Percentiles rank a stretch among this genome's conserved stretches.
Evolutionary conservation across 495 filamentous ascomycete genomes (phyloP).

Genomic region (Aspergillus cristatus): DNA sequence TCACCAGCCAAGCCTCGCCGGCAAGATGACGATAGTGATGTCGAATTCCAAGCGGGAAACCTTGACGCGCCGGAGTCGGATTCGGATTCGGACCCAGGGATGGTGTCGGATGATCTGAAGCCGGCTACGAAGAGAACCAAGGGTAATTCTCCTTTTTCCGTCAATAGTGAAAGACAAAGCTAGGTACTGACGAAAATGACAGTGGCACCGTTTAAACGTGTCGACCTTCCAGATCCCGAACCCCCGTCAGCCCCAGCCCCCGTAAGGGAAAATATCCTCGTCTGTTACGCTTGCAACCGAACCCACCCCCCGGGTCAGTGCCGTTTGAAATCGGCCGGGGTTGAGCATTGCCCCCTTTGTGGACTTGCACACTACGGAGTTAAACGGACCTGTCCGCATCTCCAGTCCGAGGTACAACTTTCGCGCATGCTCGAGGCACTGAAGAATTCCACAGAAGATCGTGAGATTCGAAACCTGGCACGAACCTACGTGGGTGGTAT

Average conservation of each 20-base stretch:
- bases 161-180: too few species aligned
- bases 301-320: slow-evolving; percentile 49
- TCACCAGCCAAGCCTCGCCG: slow-evolving; percentile 21
- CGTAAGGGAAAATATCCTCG: not conserved
- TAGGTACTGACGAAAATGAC: slow-evolving; percentile 6
- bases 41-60: slow-evolving; percentile 19
- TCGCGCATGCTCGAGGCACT: slow-evolving; percentile 51
- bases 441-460: slow-evolving; percentile 45
- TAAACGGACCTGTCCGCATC: slow-evolving; percentile 49
- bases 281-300: slow-evolving; percentile 47
- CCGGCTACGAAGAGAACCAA: slow-evolving; percentile 9
- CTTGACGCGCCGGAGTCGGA: slow-evolving; percentile 17
- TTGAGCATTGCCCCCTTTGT: slow-evolving; percentile 58
- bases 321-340: slow-evolving; percentile 49
- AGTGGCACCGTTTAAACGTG: slow-evolving; percentile 34
- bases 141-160: slow-evolving; percentile 8
- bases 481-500: slow-evolving; percentile 48
- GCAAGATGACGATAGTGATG: slow-evolving; percentile 19
- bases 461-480: slow-evolving; percentile 40
- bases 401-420: slow-evolving; percentile 48
- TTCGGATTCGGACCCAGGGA: slow-evolving; percentile 12
- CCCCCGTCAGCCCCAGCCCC: slow-evolving; percentile 6
- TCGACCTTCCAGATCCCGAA: slow-evolving; percentile 11
- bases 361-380: slow-evolving; percentile 56
- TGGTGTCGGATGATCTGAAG: slow-evolving; percentile 8